Percentiles rank a stretch among this genome's conserved stretches.
These are phyloP conservation scores for Pugionium dolabratum DNA, from an alignment of 345 rosid species.

Conservation along the genomic window DNA sequence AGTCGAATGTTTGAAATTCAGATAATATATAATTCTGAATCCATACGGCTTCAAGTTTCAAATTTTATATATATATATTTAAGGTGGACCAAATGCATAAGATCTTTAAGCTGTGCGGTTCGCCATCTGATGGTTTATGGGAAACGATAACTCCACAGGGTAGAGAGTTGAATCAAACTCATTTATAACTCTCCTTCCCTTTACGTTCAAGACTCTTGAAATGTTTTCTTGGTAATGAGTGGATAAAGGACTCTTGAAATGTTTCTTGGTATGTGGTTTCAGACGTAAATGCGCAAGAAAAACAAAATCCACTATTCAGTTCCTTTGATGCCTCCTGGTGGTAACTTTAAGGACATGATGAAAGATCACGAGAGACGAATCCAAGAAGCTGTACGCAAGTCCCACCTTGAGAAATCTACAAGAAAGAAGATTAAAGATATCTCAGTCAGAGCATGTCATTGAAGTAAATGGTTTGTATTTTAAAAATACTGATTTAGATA, in stretches of 20 bases:
- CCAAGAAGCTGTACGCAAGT: slow-evolving; percentile 85
- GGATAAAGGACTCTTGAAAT: slow-evolving; percentile 7
- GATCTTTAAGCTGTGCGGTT: slow-evolving; percentile 93
- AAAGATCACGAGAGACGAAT: slow-evolving; percentile 91
- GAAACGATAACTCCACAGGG: slow-evolving; percentile 50
- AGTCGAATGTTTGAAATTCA: slow-evolving; percentile 44
- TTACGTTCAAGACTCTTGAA: slow-evolving; percentile 2
- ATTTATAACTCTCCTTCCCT: too few species aligned
- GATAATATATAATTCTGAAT: not conserved
- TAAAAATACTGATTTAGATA: not conserved
- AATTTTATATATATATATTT: not conserved
- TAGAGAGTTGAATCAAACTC: slow-evolving; percentile 24
- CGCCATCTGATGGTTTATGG: slow-evolving; percentile 85
- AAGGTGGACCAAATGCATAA: slow-evolving; percentile 98
- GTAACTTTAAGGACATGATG: slow-evolving; percentile 78
- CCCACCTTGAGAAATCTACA: slow-evolving; percentile 62
- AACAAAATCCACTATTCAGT: slow-evolving; percentile 83
- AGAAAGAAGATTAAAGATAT: slow-evolving; percentile 46
- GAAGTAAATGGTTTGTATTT: too few species aligned
- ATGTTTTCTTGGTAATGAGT: slow-evolving; percentile 6
- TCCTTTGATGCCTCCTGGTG: slow-evolving; percentile 89
- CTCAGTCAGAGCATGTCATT: slow-evolving; percentile 24
- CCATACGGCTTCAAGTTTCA: too few species aligned
- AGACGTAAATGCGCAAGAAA: slow-evolving; percentile 67
- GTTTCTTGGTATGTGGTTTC: slow-evolving; percentile 31